Evolutionary conservation across 192 early-diverging fungal species (phyloP).

Genomic region (Coemansia sp.): DNA sequence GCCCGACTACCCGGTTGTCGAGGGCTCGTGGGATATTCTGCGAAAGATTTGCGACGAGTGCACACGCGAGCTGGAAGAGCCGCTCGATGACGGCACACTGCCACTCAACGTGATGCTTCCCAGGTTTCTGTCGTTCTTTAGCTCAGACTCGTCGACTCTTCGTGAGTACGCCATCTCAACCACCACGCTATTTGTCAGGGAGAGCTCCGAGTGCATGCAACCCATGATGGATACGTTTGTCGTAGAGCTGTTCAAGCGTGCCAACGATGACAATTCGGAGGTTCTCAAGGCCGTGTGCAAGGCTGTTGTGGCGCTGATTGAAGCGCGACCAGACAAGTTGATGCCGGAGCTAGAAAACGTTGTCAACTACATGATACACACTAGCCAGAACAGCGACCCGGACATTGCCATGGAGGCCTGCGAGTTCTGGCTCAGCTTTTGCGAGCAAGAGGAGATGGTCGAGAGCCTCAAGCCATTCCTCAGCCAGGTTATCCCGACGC

Average conservation of each 20-base stretch:
- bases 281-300: conserved; percentile 94
- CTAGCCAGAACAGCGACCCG: conserved; percentile 80
- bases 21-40: conserved; percentile 84
- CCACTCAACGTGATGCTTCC: conserved; percentile 85
- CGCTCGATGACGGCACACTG: conserved; percentile 65
- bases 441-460: conserved; percentile 82
- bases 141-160: conserved; percentile 69
- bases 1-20: conserved; percentile 66
- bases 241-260: conserved; percentile 72
- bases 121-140: conserved; percentile 83
- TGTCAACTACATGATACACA: conserved; percentile 94
- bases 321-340: conserved; percentile 80
- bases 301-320: conserved; percentile 86
- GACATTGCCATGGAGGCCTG: conserved; percentile 95
- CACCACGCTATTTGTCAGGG: conserved; percentile 83
- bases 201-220: conserved; percentile 64
- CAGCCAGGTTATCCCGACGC: conserved; percentile 80
- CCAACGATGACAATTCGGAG: conserved; percentile 75
- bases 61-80: conserved; percentile 70
- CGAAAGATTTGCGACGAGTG: conserved; percentile 97
- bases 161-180: conserved; percentile 79
- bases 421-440: conserved; percentile 98
- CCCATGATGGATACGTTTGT: conserved; percentile 54
- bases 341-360: conserved; percentile 83
- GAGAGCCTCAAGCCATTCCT: conserved; percentile 69